Conservation (phyloP, 2,329 filamentous ascomycete species). For the Paecilomyces fulvus region DNA sequence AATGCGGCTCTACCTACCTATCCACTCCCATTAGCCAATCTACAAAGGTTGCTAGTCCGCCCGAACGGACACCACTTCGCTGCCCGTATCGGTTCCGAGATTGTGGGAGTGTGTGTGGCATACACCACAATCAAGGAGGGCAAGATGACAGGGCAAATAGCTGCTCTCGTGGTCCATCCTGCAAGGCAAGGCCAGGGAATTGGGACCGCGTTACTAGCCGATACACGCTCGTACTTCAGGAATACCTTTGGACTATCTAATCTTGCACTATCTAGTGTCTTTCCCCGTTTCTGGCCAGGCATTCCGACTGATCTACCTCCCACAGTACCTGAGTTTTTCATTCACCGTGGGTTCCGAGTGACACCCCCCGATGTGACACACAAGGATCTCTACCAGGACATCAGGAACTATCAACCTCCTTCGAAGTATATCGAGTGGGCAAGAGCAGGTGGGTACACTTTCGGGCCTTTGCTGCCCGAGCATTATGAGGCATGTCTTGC, state of each 20-base stretch:
- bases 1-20: conserved; percentile 29
- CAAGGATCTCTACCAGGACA: conserved; percentile 34
- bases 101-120: conserved; percentile 32
- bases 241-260: conserved; percentile 15
- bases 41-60: conserved; percentile 19
- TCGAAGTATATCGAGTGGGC: conserved; percentile 29
- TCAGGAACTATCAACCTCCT: conserved; percentile 26
- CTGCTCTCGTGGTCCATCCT: conserved; percentile 30
- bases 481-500: conserved; percentile 31
- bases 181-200: conserved; percentile 27
- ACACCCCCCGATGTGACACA: conserved; percentile 16
- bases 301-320: conserved; percentile 32
- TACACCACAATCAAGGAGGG: conserved; percentile 20
- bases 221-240: conserved; percentile 18
- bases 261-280: conserved; percentile 21
- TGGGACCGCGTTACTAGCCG: conserved; percentile 28
- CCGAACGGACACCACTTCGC: conserved; percentile 26
- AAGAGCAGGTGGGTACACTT: conserved; percentile 26
- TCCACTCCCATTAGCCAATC: conserved; percentile 16
- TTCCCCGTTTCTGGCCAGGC: conserved; percentile 41
- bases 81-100: conserved; percentile 15
- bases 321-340: conserved; percentile 30
- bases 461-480: conserved; percentile 26
- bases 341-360: conserved; percentile 32
- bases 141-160: conserved; percentile 21